phyloP scores from a whole-genome alignment of 1,139 yeast genomes.

The Lodderomyces orthopsilosis region DNA sequence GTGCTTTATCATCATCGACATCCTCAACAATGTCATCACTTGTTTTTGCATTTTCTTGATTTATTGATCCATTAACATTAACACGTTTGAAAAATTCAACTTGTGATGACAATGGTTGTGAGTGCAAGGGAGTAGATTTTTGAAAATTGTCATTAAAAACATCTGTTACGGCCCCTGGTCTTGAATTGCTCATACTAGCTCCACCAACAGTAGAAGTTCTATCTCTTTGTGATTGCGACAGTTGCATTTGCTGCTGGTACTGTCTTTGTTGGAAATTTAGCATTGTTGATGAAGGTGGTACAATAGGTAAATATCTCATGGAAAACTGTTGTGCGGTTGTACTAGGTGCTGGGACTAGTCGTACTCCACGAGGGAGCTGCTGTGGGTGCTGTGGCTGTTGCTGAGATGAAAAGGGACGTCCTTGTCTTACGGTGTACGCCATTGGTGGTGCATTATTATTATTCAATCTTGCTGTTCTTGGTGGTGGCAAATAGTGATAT shows the following conservation, averaged over 20 bases:
- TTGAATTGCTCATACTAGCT: neutral
- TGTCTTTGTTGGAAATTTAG: slow-evolving; percentile 10
- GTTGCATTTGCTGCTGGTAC: slow-evolving; percentile 4
- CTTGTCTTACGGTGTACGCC: neutral
- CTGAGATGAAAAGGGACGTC: neutral
- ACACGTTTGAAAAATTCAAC: slow-evolving; percentile 36
- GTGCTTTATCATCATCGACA: slow-evolving; percentile 26
- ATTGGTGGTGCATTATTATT: neutral
- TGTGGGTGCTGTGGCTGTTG: slow-evolving; percentile 2
- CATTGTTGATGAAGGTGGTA: neutral
- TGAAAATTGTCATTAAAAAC: slow-evolving; percentile 49
- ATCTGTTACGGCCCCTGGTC: slow-evolving; percentile 35
- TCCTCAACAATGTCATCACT: slow-evolving; percentile 8
- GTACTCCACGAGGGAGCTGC: slow-evolving; percentile 8
- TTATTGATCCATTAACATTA: neutral
- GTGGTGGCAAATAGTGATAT: neutral
- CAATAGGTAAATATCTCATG: slow-evolving; percentile 1
- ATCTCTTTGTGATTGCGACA: slow-evolving; percentile 3
- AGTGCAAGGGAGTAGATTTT: slow-evolving; percentile 48
- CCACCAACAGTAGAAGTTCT: neutral
- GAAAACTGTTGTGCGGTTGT: neutral
- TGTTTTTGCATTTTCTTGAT: neutral
- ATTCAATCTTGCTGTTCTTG: neutral
- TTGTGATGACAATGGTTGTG: slow-evolving; percentile 58
- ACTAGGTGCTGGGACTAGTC: slow-evolving; percentile 11